Conservation (phyloP, 2,329 filamentous ascomycete genomes). For the Penicillium sp. region DNA sequence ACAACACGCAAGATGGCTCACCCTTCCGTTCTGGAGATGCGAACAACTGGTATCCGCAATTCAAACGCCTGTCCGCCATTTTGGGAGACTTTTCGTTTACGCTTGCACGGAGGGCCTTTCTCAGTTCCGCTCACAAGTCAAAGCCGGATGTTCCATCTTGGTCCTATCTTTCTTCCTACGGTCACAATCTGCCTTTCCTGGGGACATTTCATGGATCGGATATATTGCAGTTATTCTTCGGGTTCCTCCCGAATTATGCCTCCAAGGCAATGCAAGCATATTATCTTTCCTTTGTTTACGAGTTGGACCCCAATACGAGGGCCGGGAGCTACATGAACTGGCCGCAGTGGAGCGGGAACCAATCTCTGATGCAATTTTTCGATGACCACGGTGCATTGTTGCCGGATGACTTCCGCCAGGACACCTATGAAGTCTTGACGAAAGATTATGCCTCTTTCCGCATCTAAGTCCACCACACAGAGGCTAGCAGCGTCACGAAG, state of each 20-base stretch:
- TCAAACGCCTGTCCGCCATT: slow-evolving; percentile 74
- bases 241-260: slow-evolving; percentile 64
- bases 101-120: slow-evolving; percentile 66
- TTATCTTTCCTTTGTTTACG: slow-evolving; percentile 72
- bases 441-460: slow-evolving; percentile 25
- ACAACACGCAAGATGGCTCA: slow-evolving; percentile 60
- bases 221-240: slow-evolving; percentile 68
- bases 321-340: slow-evolving; percentile 48
- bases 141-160: slow-evolving; percentile 65
- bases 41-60: slow-evolving; percentile 76
- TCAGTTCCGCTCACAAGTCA: slow-evolving; percentile 49
- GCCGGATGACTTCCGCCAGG: slow-evolving; percentile 53
- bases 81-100: slow-evolving; percentile 77
- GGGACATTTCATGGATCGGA: slow-evolving; percentile 77
- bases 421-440: slow-evolving; percentile 46
- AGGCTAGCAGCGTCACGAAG: too few relatives aligned
- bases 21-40: slow-evolving; percentile 69
- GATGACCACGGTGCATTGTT: slow-evolving; percentile 41
- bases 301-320: slow-evolving; percentile 67
- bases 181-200: slow-evolving; percentile 69
- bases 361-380: slow-evolving; percentile 56
- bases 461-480: slow-evolving; percentile 17
- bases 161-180: slow-evolving; percentile 75
- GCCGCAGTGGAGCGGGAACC: slow-evolving; percentile 56
- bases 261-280: slow-evolving; percentile 64